phyloP scores from a whole-genome alignment of 2,329 filamentous ascomycete species.

The Apiospora marii region DNA sequence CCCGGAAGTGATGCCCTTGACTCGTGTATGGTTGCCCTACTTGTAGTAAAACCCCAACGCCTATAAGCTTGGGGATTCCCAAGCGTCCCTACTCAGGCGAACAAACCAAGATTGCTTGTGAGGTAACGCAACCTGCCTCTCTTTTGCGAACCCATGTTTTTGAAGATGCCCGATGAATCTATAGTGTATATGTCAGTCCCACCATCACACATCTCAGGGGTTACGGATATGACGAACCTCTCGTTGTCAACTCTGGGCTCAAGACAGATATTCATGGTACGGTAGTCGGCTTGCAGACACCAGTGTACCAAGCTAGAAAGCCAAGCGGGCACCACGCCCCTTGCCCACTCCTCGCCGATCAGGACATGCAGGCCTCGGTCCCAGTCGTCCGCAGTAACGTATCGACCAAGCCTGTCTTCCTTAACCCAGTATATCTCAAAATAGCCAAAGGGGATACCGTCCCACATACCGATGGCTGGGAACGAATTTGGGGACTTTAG shows the following conservation, averaged over 20 bases:
- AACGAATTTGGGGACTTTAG: conserved; percentile 79
- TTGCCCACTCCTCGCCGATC: conserved; percentile 90
- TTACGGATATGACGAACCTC: conserved; percentile 66
- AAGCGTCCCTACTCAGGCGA: conserved; percentile 59
- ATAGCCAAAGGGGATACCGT: conserved; percentile 93
- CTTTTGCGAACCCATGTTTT: conserved; percentile 81
- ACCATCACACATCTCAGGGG: conserved; percentile 3
- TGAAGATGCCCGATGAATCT: conserved; percentile 78
- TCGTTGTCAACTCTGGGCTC: conserved; percentile 92
- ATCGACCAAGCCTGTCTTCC: conserved; percentile 79
- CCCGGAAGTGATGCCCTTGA: neutral
- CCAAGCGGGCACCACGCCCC: conserved; percentile 85
- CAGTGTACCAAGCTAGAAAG: conserved; percentile 87
- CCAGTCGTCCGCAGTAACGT: conserved; percentile 77
- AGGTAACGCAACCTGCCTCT: conserved; percentile 84
- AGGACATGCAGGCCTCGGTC: conserved; percentile 90
- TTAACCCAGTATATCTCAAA: conserved; percentile 99
- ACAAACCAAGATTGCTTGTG: conserved; percentile 94
- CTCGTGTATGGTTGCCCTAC: neutral
- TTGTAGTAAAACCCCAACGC: neutral
- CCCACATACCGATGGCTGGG: conserved; percentile 91
- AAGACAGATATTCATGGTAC: conserved; percentile 83
- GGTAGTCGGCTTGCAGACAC: conserved; percentile 77
- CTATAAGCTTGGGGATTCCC: conserved; percentile 10
- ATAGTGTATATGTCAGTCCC: conserved; percentile 25